Conservation (phyloP, 108 stramenopile genomes). For the Bacterosira constricta region DNA sequence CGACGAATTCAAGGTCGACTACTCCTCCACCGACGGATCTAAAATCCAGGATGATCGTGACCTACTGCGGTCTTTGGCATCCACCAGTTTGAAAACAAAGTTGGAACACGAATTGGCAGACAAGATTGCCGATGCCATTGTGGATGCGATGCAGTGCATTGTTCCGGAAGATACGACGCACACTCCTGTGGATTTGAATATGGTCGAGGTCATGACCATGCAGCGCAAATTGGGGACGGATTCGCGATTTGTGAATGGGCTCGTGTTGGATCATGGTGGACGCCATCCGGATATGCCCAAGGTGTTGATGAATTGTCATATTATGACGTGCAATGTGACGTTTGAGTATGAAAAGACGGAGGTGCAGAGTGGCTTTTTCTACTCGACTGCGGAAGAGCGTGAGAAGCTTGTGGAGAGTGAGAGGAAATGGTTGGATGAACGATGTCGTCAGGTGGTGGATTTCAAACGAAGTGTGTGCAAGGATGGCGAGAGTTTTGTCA, state of each 20-base stretch:
- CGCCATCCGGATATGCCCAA: slow-evolving; percentile 99
- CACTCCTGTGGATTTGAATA: slow-evolving; percentile 92
- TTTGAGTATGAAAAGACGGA: slow-evolving; percentile 99
- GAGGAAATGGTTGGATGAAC: slow-evolving; percentile 97
- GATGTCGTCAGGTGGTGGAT: slow-evolving; percentile 92
- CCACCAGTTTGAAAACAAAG: slow-evolving; percentile 95
- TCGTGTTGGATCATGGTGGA: slow-evolving; percentile 99
- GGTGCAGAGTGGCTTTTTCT: slow-evolving; percentile 94
- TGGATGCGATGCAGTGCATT: slow-evolving; percentile 92
- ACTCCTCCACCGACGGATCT: slow-evolving; percentile 26
- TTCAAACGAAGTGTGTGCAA: slow-evolving; percentile 95
- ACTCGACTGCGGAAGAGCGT: slow-evolving; percentile 94
- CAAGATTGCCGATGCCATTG: slow-evolving; percentile 84
- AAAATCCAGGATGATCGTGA: slow-evolving; percentile 82
- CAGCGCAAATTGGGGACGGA: slow-evolving; percentile 80
- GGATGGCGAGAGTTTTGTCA: slow-evolving; percentile 92
- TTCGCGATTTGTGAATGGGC: slow-evolving; percentile 90
- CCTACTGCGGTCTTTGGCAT: slow-evolving; percentile 82
- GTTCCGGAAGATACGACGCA: slow-evolving; percentile 30
- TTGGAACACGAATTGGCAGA: slow-evolving; percentile 88
- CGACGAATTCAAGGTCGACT: slow-evolving; percentile 71
- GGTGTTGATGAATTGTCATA: slow-evolving; percentile 88
- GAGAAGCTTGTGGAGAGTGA: slow-evolving; percentile 98
- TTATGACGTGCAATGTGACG: slow-evolving; percentile 98
- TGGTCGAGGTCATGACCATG: slow-evolving; percentile 99